Base-by-base conservation (phyloP, 768 basidiomycete genomes). In the Leccinellum albellum region DNA sequence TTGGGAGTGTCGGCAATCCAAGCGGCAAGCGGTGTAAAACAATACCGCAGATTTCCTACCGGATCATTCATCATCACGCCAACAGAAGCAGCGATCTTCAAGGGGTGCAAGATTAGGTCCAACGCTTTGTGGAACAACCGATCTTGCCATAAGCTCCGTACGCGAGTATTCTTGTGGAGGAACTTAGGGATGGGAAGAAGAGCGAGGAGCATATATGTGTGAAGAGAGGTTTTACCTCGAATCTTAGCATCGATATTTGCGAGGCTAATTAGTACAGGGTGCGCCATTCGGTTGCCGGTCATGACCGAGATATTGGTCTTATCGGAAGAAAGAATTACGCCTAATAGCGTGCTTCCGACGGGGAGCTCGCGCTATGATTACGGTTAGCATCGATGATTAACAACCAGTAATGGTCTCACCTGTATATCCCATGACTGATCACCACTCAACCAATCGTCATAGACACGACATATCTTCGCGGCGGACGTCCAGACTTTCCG, bases 31-130 rank as follows among this genome's bases (percentile, higher is more conserved):
- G 14, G 52, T 7, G n/a, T 44, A 10, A 21, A 53, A 7, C 28
- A 53, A 17, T 53, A 53, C 0, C 15, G 12, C 2, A 44, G 4
- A 6, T 44, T 53, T 7, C 51, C 42, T 2, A 23, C 42, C 1
- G 12, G 28, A 4, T 53, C 51, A n/a, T n/a, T 53, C 51, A 53
- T 53, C 51, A 53, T 53, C 20, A 53, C 20, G 6, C 51, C 40
- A 3, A 53, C n/a, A 0, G 28, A 13, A 10, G 42, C 42, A 1
- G 42, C 20, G 6, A 9, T 53, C 51, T 53, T 53, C 13, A 53
- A n/a, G 3, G 42, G 51, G 0, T 20, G 6, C 28, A 53, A 10
- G 2, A 53, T 28, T 7, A 15, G 6, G 44, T 45, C 44, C 13
- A 45, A 24, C 23, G 14, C 10, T 3, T 12, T 10, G 23, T 24